phyloP scores from a whole-genome alignment of 75 land plant genomes.

The Pinus taeda region DNA sequence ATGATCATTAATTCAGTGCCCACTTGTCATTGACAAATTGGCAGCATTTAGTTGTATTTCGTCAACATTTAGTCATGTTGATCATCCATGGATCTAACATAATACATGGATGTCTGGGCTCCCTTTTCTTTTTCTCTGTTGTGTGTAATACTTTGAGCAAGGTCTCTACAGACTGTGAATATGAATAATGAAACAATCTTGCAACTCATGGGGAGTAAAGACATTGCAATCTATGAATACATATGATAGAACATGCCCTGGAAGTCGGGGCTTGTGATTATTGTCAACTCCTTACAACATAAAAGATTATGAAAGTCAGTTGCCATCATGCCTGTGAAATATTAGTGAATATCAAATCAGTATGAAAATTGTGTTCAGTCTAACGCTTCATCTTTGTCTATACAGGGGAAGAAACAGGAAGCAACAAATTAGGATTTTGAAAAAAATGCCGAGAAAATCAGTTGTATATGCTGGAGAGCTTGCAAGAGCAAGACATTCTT shows the following conservation, averaged over 20 bases:
- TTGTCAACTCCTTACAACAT: background rate
- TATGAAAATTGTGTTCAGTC: background rate
- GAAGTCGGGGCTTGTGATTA: background rate
- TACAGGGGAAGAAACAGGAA: slow-evolving; percentile 2
- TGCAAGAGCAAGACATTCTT: background rate
- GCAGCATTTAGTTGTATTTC: slow-evolving; percentile 1
- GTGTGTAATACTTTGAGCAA: background rate
- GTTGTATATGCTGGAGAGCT: background rate
- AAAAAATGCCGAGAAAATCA: background rate
- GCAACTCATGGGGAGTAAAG: background rate
- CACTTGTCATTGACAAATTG: background rate
- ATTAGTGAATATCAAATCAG: slow-evolving; percentile 3
- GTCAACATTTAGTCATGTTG: background rate
- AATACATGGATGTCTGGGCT: background rate
- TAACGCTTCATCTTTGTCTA: background rate
- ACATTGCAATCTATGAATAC: background rate
- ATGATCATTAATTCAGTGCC: no score
- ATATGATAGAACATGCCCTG: background rate
- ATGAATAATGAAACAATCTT: background rate
- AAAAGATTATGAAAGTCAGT: background rate
- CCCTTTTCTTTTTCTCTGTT: background rate
- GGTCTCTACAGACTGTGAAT: background rate
- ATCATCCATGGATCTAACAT: background rate
- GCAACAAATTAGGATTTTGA: background rate
- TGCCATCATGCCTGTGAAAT: background rate